Evolutionary conservation across 2,329 filamentous ascomycete species (phyloP), one percentile per base, ranked within the genome.

Genomic region (Fusarium nodosum): DNA sequence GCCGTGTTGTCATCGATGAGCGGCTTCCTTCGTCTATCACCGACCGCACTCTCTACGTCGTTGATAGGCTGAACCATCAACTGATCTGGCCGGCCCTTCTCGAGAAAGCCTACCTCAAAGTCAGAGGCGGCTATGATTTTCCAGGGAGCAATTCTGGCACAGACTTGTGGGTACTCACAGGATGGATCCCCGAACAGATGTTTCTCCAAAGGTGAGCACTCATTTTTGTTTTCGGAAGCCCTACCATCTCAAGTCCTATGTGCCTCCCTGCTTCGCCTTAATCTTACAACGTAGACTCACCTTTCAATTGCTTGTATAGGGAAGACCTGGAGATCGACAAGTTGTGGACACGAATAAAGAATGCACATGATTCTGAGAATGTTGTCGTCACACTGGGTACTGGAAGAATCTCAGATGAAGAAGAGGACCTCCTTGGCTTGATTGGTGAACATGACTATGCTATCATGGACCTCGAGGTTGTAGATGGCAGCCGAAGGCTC

Each of bases 131-230:
- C 34, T 99, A 99, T 77, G 94, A 99, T 76, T 99, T 99, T 71
- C 95, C 96, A 0, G 96, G 96, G 10, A 98, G 96, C 75, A 98
- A 98, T 78, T 98, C 95, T 1, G 94, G 93, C 13, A 98, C 95
- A 4, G 96, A 99, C 79, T 82, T 99, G 6, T 97, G 93, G 88
- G 91, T 97, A 2, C 81, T 99, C 56, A 97, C 92, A 0, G 95
- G 96, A 31, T 99, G 96, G 96, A 94, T 99, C 51, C 96, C 96
- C 0, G 94, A 99, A 79, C 96, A 99, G 78, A 83, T 98, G 2
- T 97, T 97, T 74, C 83, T 98, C 2, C 94, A 97, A 75, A 90
- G 86, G 88, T 88, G 79, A 69, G 78, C 69, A 2, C 31, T 30
- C 10, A 20, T 24, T 33, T 22, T n/a, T 26, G 7, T 26, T 34